Percentiles rank a stretch among this genome's conserved stretches.
phyloP scores from a whole-genome alignment of 1,284 basidiomycete species.

The Mycena citricolor region DNA sequence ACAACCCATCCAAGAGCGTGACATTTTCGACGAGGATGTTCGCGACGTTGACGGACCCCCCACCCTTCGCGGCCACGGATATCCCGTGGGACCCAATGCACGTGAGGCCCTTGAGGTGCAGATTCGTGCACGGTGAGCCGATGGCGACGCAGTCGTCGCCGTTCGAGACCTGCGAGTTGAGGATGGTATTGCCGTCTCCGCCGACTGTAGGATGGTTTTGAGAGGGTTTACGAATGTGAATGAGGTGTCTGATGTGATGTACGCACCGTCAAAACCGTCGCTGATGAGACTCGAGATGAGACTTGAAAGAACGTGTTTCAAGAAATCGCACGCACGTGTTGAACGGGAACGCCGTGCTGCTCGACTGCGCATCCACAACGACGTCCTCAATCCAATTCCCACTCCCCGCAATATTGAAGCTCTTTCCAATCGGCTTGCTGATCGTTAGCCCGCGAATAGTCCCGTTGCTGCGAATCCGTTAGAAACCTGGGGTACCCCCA shows the following conservation, averaged over 20 bases:
- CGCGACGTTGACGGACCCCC: constrained; percentile 14
- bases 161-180: constrained; percentile 11
- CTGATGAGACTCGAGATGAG: background rate
- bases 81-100: constrained; percentile 19
- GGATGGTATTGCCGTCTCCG: constrained; percentile 18
- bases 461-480: constrained; percentile 8
- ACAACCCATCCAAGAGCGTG: constrained; percentile 12
- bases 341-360: constrained; percentile 16
- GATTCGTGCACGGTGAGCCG: constrained; percentile 18
- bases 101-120: constrained; percentile 12
- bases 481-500: too few species aligned
- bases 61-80: constrained; percentile 18
- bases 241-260: background rate
- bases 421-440: constrained; percentile 21
- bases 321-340: constrained; percentile 16
- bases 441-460: constrained; percentile 16
- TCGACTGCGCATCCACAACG: constrained; percentile 13
- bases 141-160: constrained; percentile 19
- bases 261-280: constrained; percentile 18
- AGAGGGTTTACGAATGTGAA: background rate
- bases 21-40: constrained; percentile 20
- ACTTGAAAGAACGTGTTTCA: background rate
- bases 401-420: constrained; percentile 20
- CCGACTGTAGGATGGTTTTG: constrained; percentile 6
- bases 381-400: constrained; percentile 15